A percentile compares a stretch with the other conserved stretches of the same genome.
Evolutionary conservation across 2,329 filamentous ascomycete species (phyloP).

Genomic region (Diaporthe citrichinensis): DNA sequence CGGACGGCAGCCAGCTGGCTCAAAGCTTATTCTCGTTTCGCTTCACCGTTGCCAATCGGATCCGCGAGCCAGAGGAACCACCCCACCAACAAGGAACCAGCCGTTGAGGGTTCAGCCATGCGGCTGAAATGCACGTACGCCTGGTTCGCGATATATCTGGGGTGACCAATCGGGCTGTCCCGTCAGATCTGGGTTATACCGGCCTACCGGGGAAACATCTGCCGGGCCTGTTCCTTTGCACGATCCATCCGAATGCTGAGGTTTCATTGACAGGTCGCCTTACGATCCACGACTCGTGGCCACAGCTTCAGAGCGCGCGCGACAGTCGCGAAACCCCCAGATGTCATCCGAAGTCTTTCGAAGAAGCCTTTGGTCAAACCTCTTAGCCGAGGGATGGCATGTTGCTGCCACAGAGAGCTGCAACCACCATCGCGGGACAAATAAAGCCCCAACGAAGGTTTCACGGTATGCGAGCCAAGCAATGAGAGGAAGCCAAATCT

Average conservation of each 20-base stretch:
- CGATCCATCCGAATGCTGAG: background rate
- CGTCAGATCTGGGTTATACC: background rate
- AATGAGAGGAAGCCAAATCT: background rate
- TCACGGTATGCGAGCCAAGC: background rate
- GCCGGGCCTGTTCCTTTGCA: background rate
- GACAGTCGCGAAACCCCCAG: background rate
- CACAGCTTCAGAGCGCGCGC: background rate
- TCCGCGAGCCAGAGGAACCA: background rate
- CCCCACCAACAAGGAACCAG: background rate
- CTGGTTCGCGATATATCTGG: conserved; percentile 12
- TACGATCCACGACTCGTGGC: conserved; percentile 5
- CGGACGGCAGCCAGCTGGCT: background rate
- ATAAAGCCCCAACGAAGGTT: background rate
- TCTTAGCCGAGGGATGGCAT: background rate
- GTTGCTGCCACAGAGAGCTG: background rate
- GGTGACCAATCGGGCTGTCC: conserved; percentile 19
- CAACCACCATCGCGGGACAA: background rate
- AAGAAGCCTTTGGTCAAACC: conserved; percentile 2
- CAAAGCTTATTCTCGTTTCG: conserved; percentile 22
- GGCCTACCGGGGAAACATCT: conserved; percentile 12
- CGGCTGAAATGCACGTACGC: conserved; percentile 15
- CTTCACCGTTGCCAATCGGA: conserved; percentile 27
- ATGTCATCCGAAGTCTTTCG: conserved; percentile 5
- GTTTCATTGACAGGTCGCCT: conserved; percentile 28
- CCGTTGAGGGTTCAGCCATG: conserved; percentile 12